Evolutionary conservation across 2,329 filamentous ascomycete species (phyloP).

Genomic region (Alternaria rosae): DNA sequence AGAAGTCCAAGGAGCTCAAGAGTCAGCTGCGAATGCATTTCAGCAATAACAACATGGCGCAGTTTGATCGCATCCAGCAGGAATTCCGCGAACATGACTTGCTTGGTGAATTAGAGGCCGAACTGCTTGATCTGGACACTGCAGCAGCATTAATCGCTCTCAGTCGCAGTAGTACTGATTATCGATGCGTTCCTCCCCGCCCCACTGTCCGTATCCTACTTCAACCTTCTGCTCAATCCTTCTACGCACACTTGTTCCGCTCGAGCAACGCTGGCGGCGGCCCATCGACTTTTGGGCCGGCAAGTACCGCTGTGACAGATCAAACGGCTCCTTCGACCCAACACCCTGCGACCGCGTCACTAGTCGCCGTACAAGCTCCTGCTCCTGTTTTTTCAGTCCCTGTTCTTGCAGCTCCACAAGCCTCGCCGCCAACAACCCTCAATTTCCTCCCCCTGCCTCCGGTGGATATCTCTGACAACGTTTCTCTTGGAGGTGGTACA

Average conservation of each 20-base stretch:
- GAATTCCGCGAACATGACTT: not conserved
- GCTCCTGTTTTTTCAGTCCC: fast-evolving
- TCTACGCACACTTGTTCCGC: not conserved
- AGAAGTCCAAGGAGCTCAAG: not conserved
- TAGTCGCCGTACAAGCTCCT: not conserved
- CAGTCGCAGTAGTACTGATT: not conserved
- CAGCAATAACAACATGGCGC: not conserved
- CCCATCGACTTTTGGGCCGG: not conserved
- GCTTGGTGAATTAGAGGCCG: not conserved
- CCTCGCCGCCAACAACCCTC: not conserved
- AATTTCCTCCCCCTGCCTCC: not conserved
- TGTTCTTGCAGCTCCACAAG: not conserved
- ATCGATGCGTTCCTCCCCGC: not conserved
- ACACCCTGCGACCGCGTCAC: not conserved
- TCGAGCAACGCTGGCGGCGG: not conserved
- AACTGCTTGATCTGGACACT: not conserved
- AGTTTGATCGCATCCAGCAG: not conserved
- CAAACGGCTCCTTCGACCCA: not conserved
- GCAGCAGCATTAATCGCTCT: not conserved
- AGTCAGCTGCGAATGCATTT: not conserved
- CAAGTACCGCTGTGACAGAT: not conserved
- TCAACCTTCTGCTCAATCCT: not conserved
- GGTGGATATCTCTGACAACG: too few relatives aligned
- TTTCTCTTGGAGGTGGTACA: too few relatives aligned
- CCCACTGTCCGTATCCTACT: not conserved